A percentile compares a stretch with the other conserved stretches of the same genome.
These are phyloP conservation scores for Cochlearia excelsa DNA, from an alignment of 345 rosid genomes.

Conservation along the genomic window DNA sequence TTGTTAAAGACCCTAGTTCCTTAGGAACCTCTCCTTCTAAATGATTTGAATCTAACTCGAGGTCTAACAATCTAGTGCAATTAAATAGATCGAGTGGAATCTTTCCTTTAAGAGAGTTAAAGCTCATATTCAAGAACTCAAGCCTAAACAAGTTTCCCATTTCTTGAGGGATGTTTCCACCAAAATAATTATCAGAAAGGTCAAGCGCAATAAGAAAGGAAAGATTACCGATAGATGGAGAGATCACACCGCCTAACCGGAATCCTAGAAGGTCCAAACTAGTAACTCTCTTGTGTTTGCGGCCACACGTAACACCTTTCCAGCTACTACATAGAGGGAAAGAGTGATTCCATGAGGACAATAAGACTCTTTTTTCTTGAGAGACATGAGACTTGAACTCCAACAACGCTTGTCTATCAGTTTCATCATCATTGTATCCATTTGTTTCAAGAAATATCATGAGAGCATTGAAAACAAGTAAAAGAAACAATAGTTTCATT, in stretches of 20 bases:
- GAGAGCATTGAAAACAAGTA: neutral
- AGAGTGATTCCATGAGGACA: conserved; percentile 36
- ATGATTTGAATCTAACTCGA: neutral
- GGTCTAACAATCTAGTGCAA: neutral
- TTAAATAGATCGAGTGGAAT: neutral
- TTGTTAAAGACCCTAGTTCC: conserved; percentile 6
- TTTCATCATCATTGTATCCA: neutral
- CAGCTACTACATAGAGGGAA: conserved; percentile 23
- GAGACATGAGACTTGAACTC: conserved; percentile 18
- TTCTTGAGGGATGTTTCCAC: conserved; percentile 8
- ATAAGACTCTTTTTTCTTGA: neutral
- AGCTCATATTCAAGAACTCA: neutral
- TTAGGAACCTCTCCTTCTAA: neutral
- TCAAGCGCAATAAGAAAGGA: neutral
- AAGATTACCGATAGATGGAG: conserved; percentile 29
- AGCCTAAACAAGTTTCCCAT: conserved; percentile 12
- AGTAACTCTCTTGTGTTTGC: conserved; percentile 25
- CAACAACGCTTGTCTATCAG: conserved; percentile 11
- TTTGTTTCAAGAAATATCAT: neutral
- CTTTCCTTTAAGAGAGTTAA: neutral
- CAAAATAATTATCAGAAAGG: conserved; percentile 1
- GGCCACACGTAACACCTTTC: conserved; percentile 31
- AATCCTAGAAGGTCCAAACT: neutral
- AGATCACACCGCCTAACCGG: conserved; percentile 16
- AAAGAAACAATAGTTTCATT: neutral